These are phyloP conservation scores for Aphanocladium album DNA, from an alignment of 2,329 filamentous ascomycete species.

Conservation along the genomic window DNA sequence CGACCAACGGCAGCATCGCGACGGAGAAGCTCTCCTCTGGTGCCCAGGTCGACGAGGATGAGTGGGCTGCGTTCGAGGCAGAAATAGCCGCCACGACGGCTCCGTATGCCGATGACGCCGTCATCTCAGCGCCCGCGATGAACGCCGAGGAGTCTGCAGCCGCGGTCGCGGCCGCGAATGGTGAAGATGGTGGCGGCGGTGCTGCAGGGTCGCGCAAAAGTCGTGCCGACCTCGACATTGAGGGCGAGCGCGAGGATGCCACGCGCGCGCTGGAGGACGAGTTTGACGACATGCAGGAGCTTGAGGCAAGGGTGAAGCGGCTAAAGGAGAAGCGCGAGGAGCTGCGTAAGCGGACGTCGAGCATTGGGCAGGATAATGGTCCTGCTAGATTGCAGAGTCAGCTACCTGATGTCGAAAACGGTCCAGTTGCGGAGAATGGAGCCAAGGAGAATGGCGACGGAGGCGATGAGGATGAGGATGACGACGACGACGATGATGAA, in stretches of 20 bases:
- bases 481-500: constrained; percentile 32
- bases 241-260: constrained; percentile 72
- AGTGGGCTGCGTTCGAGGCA: constrained; percentile 84
- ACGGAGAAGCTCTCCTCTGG: constrained; percentile 13
- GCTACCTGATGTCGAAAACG: not conserved
- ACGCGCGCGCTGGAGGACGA: constrained; percentile 67
- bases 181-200: constrained; percentile 42
- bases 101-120: constrained; percentile 42
- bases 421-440: constrained; percentile 14
- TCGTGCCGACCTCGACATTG: constrained; percentile 50
- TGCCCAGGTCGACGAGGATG: constrained; percentile 58
- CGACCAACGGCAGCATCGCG: not conserved
- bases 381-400: constrained; percentile 2
- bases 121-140: constrained; percentile 65
- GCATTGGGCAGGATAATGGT: constrained; percentile 21
- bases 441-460: constrained; percentile 27
- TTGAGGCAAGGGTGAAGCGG: constrained; percentile 65
- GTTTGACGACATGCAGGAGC: constrained; percentile 76
- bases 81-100: constrained; percentile 57
- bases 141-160: constrained; percentile 58
- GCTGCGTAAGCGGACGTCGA: constrained; percentile 39
- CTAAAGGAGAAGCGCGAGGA: constrained; percentile 69
- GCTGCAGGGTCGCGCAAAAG: constrained; percentile 41
- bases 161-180: constrained; percentile 35
- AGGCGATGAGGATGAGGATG: constrained; percentile 40